phyloP scores from a whole-genome alignment of 176 grass and related monocot genomes.

The Carex pumila region DNA sequence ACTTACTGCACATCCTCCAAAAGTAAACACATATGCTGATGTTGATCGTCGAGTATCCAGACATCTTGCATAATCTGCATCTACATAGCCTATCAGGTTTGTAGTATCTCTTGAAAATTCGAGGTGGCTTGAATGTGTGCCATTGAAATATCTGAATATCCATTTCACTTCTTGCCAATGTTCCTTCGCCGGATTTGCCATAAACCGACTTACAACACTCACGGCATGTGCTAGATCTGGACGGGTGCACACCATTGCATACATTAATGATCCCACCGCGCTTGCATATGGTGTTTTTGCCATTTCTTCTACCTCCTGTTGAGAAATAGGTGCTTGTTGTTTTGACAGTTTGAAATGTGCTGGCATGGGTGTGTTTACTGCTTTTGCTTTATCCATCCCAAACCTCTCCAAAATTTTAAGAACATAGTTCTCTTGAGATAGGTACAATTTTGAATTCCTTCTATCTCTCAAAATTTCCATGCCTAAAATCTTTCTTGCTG shows the following conservation, averaged over 20 bases:
- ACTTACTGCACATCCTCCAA: background rate
- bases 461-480: background rate
- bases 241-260: background rate
- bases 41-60: background rate
- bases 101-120: background rate
- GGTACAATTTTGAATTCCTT: background rate
- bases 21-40: background rate
- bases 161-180: slow-evolving; percentile 2
- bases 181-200: background rate
- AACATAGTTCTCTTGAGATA: background rate
- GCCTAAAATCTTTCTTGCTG: background rate
- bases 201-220: background rate
- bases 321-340: background rate
- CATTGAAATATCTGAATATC: background rate
- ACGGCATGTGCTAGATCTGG: background rate
- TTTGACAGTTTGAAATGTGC: background rate
- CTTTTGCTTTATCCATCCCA: background rate
- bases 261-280: background rate
- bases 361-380: background rate
- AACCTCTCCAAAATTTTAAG: background rate
- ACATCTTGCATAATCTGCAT: background rate
- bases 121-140: background rate
- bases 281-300: background rate
- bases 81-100: background rate
- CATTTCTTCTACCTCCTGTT: background rate